Evolutionary conservation across 305 asterid species (phyloP), one percentile per base, ranked within the genome.

Genomic region (Fraxinus floribunda): DNA sequence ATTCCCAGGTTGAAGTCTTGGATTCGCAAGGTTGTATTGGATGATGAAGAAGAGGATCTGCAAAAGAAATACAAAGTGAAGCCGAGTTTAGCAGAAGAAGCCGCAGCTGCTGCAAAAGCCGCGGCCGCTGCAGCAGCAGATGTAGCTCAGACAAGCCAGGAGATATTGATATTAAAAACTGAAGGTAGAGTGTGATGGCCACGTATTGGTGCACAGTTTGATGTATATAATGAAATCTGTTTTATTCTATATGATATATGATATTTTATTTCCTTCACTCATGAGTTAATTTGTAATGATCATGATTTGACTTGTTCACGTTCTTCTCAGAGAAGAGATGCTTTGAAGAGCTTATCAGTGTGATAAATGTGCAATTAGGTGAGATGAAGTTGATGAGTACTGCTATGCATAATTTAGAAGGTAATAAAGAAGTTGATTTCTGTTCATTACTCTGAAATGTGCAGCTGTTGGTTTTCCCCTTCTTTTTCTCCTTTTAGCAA

Each of bases 81-180:
- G 86, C 95, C 93, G 68, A 93, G 84, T 88, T 75, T 90, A 76
- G 98, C 91, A 66, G 97, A 93, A 89, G 98, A 96, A 88, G 94
- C 97, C 85, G 90, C 94, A 9, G 91, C 88, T 78, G 97, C 99
- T 85, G 98, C 98, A 76, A 94, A 94, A 90, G 86, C 98, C 4
- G 99, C 98, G 0, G 99, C 99, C 0, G 88, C 93, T 0, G 99
- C 99, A 66, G 98, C 98, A 26, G 90, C 98, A 16, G 98, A 96
- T 81, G 98, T 94, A 5, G 99, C 99, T 36, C 97, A 91, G 52
- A 92, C 94, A 76, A 94, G 95, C 93, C 98, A 91, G 88, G 97
- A 93, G 86, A 91, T 96, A 91, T 82, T 92, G 89, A 71, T 88
- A 44, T 84, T 97, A 41, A 92, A 89, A 87, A 84, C 83, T 30